Percentiles rank a stretch among this genome's conserved stretches.
phyloP scores from a whole-genome alignment of 441 rosid genomes.

The Syzygium syzygioides region DNA sequence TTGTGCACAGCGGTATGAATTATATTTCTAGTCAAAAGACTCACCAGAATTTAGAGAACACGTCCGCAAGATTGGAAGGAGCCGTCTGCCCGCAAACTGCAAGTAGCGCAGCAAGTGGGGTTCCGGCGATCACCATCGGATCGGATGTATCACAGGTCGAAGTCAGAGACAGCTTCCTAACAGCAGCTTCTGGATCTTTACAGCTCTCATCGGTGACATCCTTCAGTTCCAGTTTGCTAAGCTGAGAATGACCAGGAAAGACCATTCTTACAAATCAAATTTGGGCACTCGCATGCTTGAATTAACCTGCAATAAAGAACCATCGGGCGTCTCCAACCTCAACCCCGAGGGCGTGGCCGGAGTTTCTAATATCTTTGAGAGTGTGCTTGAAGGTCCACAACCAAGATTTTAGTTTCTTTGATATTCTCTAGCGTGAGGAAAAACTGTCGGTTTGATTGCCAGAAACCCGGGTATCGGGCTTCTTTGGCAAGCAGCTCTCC shows the following conservation, averaged over 20 bases:
- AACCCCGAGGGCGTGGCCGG: slow-evolving; percentile 26
- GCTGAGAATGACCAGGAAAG: slow-evolving; percentile 16
- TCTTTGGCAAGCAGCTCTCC: slow-evolving; percentile 96
- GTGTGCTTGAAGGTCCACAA: slow-evolving; percentile 64
- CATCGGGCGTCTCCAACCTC: slow-evolving; percentile 37
- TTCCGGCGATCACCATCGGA: slow-evolving; percentile 28
- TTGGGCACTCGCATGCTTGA: slow-evolving; percentile 21
- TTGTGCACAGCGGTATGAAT: not conserved
- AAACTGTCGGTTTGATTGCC: slow-evolving; percentile 34
- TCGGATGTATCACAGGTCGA: slow-evolving; percentile 29
- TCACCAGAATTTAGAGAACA: slow-evolving; percentile 40
- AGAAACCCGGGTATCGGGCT: slow-evolving; percentile 46
- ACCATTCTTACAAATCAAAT: slow-evolving; percentile 16
- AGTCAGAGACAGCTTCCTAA: slow-evolving; percentile 62
- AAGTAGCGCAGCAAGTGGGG: slow-evolving; percentile 54
- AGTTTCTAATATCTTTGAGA: slow-evolving; percentile 72
- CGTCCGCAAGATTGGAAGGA: slow-evolving; percentile 57
- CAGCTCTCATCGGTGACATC: slow-evolving; percentile 15
- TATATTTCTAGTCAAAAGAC: slow-evolving; percentile 5
- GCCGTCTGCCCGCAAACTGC: slow-evolving; percentile 56
- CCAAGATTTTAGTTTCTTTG: slow-evolving; percentile 45
- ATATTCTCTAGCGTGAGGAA: slow-evolving; percentile 58
- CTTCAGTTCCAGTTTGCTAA: slow-evolving; percentile 4
- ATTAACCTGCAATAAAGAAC: slow-evolving; percentile 18
- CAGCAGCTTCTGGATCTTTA: slow-evolving; percentile 46